Evolutionary conservation across 1,284 basidiomycete species (phyloP).

Genomic region (Gastroboletus turbinatus): DNA sequence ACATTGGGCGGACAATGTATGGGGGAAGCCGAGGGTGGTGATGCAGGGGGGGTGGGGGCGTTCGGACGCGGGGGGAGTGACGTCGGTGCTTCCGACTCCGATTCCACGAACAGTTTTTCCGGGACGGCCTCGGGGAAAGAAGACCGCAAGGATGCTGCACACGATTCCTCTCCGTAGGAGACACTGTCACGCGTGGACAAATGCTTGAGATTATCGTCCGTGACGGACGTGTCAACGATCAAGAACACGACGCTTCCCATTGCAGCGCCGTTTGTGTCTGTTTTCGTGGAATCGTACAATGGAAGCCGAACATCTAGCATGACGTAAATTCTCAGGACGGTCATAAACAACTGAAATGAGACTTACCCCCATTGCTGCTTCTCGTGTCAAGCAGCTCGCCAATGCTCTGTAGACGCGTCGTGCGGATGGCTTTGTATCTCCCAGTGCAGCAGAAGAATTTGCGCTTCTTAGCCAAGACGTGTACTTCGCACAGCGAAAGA

Average conservation of each 20-base stretch:
- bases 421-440: conserved; percentile 28
- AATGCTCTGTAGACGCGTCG: conserved; percentile 29
- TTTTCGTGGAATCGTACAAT: conserved; percentile 35
- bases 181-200: conserved; percentile 20
- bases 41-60: conserved; percentile 18
- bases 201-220: conserved; percentile 15
- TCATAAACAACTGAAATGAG: conserved; percentile 35
- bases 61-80: conserved; percentile 23
- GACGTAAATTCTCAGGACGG: conserved; percentile 32
- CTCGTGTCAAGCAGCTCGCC: conserved; percentile 28
- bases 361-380: conserved; percentile 29
- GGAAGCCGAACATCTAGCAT: conserved; percentile 29
- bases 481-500: conserved; percentile 30
- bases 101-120: conserved; percentile 23
- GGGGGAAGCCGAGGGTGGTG: conserved; percentile 15
- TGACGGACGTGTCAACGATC: conserved; percentile 20
- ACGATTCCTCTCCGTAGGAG: conserved; percentile 15
- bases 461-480: conserved; percentile 30
- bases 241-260: conserved; percentile 29
- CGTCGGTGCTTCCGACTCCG: conserved; percentile 20
- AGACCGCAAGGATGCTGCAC: conserved; percentile 10
- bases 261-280: conserved; percentile 26
- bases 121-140: conserved; percentile 21
- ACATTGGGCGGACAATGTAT: conserved; percentile 12
- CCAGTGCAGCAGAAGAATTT: conserved; percentile 30